Base-by-base conservation (phyloP, 2,329 filamentous ascomycete species). In the Botrytis fragariae region DNA sequence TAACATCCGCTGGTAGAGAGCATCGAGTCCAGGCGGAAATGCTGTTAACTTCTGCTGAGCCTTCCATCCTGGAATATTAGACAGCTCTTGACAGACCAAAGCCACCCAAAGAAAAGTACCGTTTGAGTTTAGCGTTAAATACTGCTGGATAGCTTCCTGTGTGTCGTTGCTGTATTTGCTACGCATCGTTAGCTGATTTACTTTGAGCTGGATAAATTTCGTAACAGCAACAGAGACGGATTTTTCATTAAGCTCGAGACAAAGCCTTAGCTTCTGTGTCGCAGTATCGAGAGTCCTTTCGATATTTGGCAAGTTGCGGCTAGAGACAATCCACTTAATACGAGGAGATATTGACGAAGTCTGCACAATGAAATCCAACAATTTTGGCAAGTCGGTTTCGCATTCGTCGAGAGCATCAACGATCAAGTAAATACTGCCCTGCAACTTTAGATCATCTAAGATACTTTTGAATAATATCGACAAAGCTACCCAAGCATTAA, bases 21-120 rank as follows among this genome's bases (percentile, higher is more conserved):
- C 5, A 44, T 70, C 25, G 8, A 70, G 54, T 42, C 37, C 54
- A 2, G 51, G 20, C 5, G 54, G 68, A 29, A 70, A 42, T 22
- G 5, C 37, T 10, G 7, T 59, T 12, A 70, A 14, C 22, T 35
- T 42, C n/a, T 59, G 4, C 35, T 7, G 67, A 37, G 32, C 51
- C 6, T n/a, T 59, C 51, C 48, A 57, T 29, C 51, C 16, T 20
- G 35, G 8, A n/a, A 60, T 35, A 20, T 57, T 9, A 9, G 25
- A 22, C 22, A 70, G 51, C 22, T 70, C 51, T 35, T 70, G 32
- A 6, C 45, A 60, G 10, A 70, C 39, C 25, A 70, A 37, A 61
- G 35, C 68, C 16, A 60, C 35, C 54, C 54, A 70, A 32, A 70
- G 51, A 61, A 70, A 70, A 20, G 68, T 70, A n/a, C 25, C n/a